Evolutionary conservation across 2,329 filamentous ascomycete genomes (phyloP).

Genomic region (Monilinia vaccinii-corymbosi): DNA sequence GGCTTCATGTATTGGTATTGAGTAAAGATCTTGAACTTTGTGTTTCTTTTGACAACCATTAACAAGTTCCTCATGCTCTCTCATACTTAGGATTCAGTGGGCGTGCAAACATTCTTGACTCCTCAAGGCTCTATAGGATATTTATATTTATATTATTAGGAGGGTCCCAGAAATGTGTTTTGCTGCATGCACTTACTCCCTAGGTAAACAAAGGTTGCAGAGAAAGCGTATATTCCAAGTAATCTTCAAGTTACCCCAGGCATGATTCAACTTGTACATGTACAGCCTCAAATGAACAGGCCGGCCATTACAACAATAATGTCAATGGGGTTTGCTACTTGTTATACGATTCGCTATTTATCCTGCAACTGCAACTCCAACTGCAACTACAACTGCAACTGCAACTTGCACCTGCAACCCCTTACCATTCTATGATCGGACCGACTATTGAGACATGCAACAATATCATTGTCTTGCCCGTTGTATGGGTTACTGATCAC

Average conservation of each 20-base stretch:
- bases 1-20: not conserved
- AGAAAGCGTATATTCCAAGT: not conserved
- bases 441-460: slow-evolving; percentile 2
- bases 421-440: not conserved
- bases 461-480: not conserved
- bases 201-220: not conserved
- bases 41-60: not conserved
- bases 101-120: not conserved
- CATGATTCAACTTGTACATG: too few relatives aligned
- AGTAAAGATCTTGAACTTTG: not conserved
- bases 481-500: not conserved
- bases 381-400: too few relatives aligned
- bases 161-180: not conserved
- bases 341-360: not conserved
- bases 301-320: not conserved
- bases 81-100: not conserved
- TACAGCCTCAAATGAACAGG: not conserved
- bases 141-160: not conserved
- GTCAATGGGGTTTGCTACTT: not conserved
- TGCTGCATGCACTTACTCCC: not conserved
- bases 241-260: not conserved
- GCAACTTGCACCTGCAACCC: not conserved
- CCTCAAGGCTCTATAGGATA: not conserved
- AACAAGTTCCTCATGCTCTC: too few relatives aligned
- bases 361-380: too few relatives aligned